Evolutionary conservation across 1,139 yeast species (phyloP), one percentile per base, ranked within the genome.

Genomic region (Hyphopichia pseudoburtonii): DNA sequence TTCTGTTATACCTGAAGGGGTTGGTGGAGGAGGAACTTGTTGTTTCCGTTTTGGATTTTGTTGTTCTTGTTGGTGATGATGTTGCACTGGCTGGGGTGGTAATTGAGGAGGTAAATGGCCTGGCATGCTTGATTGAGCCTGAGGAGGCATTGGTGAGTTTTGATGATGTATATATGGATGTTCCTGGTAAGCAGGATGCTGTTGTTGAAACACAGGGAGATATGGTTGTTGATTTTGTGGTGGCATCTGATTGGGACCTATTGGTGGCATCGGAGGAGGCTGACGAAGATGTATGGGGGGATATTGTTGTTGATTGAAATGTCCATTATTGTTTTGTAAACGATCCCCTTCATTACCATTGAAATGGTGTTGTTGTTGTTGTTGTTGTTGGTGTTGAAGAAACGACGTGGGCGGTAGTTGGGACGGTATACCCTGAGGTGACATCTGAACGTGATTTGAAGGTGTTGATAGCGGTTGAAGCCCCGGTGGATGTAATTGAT

Each of bases 1-100:
- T 30, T n/a, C n/a, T n/a, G 34, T 9, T 8, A 11, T 17, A 21
- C 17, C 31, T 18, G 28, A 7, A 14, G 18, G 12, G 35, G 43
- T 19, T 16, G 17, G 30, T 27, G 24, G 32, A 3, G 19, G 32
- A 6, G 30, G 30, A 12, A 8, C 8, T 27, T 6, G 18, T 27
- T 27, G 26, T n/a, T n/a, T n/a, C n/a, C n/a, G n/a, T n/a, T n/a
- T n/a, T n/a, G n/a, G n/a, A n/a, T n/a, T n/a, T n/a, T n/a, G n/a
- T n/a, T n/a, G n/a, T n/a, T n/a, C n/a, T n/a, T n/a, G n/a, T n/a
- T n/a, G n/a, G n/a, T 3, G 22, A 14, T 4, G 31, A 8, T 4
- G 23, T 11, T 11, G 31, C 23, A n/a, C 27, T n/a, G 5, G 27
- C 14, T 24, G 27, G 12, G 5, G 27, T 8, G 23, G 23, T 21